phyloP scores from a whole-genome alignment of 176 grass and related monocot genomes.

The Puccinellia tenuiflora region DNA sequence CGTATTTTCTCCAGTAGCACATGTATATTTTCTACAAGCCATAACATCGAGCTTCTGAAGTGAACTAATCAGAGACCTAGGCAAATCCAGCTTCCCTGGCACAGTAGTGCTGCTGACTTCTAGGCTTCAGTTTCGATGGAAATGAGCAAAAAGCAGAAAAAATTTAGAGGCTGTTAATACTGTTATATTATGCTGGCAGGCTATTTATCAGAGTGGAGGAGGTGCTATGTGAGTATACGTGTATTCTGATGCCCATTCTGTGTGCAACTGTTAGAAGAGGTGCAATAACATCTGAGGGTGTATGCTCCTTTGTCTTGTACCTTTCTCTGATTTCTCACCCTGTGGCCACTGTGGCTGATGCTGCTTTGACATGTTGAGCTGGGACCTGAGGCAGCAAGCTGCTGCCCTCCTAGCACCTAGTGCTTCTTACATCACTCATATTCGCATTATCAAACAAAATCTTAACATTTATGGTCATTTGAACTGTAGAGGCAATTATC shows the following conservation, averaged over 20 bases:
- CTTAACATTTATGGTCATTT: background rate
- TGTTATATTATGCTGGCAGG: background rate
- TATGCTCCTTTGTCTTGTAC: background rate
- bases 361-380: background rate
- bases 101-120: background rate
- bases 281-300: background rate
- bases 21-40: background rate
- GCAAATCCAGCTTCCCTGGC: background rate
- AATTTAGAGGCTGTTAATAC: background rate
- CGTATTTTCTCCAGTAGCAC: background rate
- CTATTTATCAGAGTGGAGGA: background rate
- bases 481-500: background rate
- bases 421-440: background rate
- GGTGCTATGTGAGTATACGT: background rate
- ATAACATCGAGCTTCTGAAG: background rate
- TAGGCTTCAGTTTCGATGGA: background rate
- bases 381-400: background rate
- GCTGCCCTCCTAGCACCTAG: background rate
- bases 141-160: background rate
- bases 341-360: background rate
- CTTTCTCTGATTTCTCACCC: background rate
- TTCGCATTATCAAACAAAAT: background rate
- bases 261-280: background rate
- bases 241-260: background rate
- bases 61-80: background rate